Evolutionary conservation across 2,329 filamentous ascomycete species (phyloP), one percentile per base, ranked within the genome.

Genomic region (Botrytis galanthina): DNA sequence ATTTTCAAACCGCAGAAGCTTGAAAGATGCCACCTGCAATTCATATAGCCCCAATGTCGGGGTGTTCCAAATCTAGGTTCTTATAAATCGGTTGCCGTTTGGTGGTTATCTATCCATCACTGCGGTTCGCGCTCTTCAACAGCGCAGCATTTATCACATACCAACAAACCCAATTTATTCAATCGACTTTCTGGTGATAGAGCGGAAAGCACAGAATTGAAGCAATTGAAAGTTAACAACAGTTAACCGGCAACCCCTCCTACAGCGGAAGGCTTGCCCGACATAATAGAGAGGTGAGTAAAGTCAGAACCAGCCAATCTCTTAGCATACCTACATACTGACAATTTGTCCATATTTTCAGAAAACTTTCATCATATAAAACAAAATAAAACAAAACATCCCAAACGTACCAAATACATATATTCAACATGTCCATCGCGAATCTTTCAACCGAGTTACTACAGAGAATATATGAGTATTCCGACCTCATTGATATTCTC

Each of bases 1-100:
- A 62, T 51, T 32, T 42, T 73, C 61, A 48, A 76, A 64, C 75
- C 76, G 73, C 64, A 77, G 76, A 73, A 75, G 76, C 73, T 79
- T 76, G 66, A 71, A 75, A 75, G 78, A 79, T 78, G 78, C 75
- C 54, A 74, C 76, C 75, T 78, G 76, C 75, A 75, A 75, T 73
- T 75, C 72, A 16, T 78, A 80, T 81, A 81, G 77, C 79, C 79
- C 79, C 79, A 79, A 75, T 74, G 77, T 67, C 73, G 79, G 78
- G 79, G 79, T 80, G 75, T 75, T 70, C 63, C 71, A 75, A 75
- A 80, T 78, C 77, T 81, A 78, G 71, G 73, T 79, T 76, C 75
- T 73, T 73, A 66, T 70, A 70, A 35, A 51, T 48, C 67, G 68
- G 46, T 72, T 72, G 76, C 75, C 75, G 76, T 78, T 75, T 46